Evolutionary conservation across 345 rosid genomes (phyloP).

Genomic region (Bruguiera sexangula): DNA sequence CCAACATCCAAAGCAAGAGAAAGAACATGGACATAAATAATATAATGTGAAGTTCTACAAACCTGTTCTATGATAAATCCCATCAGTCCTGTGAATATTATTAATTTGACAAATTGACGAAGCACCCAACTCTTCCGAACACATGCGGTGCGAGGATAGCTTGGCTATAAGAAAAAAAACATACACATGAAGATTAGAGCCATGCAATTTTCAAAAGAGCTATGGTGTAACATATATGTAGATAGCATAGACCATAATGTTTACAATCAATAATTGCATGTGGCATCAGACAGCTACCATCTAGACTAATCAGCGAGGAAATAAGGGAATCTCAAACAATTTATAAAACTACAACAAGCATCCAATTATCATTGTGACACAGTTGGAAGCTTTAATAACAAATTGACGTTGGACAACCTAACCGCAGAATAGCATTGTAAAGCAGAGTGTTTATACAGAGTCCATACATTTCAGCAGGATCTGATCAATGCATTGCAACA

Average conservation of each 20-base stretch:
- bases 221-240: neutral
- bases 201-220: neutral
- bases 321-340: no score
- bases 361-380: no score
- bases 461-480: no score
- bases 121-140: slow-evolving; percentile 87
- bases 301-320: no score
- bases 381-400: no score
- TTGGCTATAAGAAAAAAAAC: slow-evolving; percentile 43
- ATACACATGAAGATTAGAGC: slow-evolving; percentile 4
- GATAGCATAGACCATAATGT: neutral
- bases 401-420: no score
- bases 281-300: no score
- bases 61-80: slow-evolving; percentile 97
- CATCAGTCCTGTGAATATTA: slow-evolving; percentile 91
- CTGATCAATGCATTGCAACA: no score
- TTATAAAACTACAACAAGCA: no score
- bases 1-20: neutral
- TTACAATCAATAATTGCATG: neutral
- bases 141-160: slow-evolving; percentile 80
- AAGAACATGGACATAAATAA: slow-evolving; percentile 11
- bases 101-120: slow-evolving; percentile 74
- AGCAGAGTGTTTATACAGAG: no score
- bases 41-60: slow-evolving; percentile 18
- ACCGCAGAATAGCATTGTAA: no score